These are phyloP conservation scores for Huiozyma sinensis DNA, from an alignment of 805 yeast genomes.

Conservation along the genomic window DNA sequence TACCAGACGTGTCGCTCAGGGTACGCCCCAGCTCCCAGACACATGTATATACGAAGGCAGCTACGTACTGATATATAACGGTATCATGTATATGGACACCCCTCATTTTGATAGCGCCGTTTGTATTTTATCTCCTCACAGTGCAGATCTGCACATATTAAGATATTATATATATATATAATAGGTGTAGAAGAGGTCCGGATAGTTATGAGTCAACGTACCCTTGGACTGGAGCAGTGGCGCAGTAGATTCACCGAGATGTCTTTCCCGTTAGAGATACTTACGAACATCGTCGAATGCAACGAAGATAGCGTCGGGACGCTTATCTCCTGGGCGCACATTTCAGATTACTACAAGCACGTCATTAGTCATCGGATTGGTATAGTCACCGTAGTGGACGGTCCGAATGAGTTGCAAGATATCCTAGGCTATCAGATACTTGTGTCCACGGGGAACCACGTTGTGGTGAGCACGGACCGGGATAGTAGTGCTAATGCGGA, in stretches of 20 bases:
- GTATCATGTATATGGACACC: too few relatives aligned
- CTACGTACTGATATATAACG: too few relatives aligned
- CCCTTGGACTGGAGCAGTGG: neutral
- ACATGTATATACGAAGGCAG: neutral
- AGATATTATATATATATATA: neutral
- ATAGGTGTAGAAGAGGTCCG: neutral
- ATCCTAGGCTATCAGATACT: slow-evolving; percentile 10
- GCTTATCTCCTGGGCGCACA: slow-evolving; percentile 16
- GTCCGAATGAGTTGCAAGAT: neutral
- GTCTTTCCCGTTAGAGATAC: slow-evolving; percentile 18
- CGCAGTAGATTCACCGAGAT: neutral
- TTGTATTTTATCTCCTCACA: too few relatives aligned
- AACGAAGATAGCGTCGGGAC: slow-evolving; percentile 18
- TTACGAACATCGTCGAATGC: slow-evolving; percentile 14
- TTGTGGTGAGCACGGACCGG: slow-evolving; percentile 8
- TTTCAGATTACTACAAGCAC: slow-evolving; percentile 9
- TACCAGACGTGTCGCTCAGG: neutral
- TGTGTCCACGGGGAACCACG: slow-evolving; percentile 7
- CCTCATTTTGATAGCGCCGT: too few relatives aligned
- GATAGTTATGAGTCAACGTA: too few relatives aligned
- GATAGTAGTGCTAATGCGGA: slow-evolving; percentile 1
- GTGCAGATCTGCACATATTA: too few relatives aligned
- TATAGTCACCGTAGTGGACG: slow-evolving; percentile 15
- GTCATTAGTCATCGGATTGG: slow-evolving; percentile 13
- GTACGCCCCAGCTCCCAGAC: neutral